These are phyloP conservation scores for Stemphylium lycopersici DNA, from an alignment of 2,329 filamentous ascomycete genomes.

Conservation along the genomic window DNA sequence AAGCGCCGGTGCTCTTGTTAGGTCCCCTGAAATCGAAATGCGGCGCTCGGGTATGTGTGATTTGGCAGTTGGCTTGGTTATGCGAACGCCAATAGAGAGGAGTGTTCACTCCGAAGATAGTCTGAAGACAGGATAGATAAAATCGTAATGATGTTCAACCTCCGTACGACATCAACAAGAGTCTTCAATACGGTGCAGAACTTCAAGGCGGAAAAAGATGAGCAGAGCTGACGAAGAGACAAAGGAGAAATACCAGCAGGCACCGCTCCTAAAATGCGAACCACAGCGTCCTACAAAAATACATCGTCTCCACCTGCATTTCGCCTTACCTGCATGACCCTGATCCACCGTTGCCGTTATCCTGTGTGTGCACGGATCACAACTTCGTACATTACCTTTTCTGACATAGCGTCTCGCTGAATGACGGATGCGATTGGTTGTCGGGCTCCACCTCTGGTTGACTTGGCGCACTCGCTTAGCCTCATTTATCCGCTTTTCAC, in stretches of 20 bases:
- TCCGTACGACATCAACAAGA: no score
- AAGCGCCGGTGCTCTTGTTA: background rate
- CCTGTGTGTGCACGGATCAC: background rate
- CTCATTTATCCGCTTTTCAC: background rate
- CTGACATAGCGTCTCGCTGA: slow-evolving; percentile 10
- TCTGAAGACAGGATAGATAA: no score
- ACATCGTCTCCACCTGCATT: background rate
- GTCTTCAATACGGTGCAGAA: no score
- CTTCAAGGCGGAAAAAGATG: no score
- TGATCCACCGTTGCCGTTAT: background rate
- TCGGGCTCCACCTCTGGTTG: background rate
- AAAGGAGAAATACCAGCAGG: background rate
- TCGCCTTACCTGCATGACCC: background rate
- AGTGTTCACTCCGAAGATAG: no score
- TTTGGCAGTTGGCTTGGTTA: background rate
- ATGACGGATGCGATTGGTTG: slow-evolving; percentile 7
- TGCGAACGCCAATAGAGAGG: background rate
- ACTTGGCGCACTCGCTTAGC: background rate
- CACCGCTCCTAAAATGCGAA: background rate
- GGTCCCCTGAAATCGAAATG: background rate
- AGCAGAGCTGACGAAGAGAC: no score
- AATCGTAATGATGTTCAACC: no score
- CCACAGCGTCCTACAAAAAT: background rate
- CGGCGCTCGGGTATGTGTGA: background rate
- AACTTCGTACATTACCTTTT: slow-evolving; percentile 24